A percentile compares a stretch with the other conserved stretches of the same genome.
phyloP scores from a whole-genome alignment of 2,329 filamentous ascomycete genomes.

The Neonectria coccinea region DNA sequence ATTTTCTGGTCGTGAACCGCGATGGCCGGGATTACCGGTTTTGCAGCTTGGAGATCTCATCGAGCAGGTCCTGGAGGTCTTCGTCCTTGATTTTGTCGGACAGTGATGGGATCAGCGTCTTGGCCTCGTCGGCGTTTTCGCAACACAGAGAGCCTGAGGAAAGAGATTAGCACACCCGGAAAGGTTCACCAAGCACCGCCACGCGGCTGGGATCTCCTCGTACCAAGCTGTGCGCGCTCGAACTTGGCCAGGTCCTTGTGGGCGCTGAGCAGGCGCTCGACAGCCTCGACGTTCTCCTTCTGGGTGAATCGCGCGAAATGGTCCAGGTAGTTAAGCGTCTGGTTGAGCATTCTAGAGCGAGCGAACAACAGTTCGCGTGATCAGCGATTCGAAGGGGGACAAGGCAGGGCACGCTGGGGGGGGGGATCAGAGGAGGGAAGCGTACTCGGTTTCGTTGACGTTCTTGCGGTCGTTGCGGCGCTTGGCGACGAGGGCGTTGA shows the following conservation, averaged over 20 bases:
- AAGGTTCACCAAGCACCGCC: background rate
- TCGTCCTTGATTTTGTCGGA: slow-evolving; percentile 91
- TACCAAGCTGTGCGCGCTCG: slow-evolving; percentile 92
- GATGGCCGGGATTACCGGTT: slow-evolving; percentile 46
- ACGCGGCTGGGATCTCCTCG: slow-evolving; percentile 35
- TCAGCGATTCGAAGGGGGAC: slow-evolving; percentile 1
- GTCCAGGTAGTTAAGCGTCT: slow-evolving; percentile 93
- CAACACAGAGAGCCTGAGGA: slow-evolving; percentile 87
- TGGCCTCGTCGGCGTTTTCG: slow-evolving; percentile 93
- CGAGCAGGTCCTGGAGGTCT: slow-evolving; percentile 86
- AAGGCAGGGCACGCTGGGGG: background rate
- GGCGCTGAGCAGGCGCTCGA: slow-evolving; percentile 85
- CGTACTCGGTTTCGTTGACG: slow-evolving; percentile 85
- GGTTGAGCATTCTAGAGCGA: slow-evolving; percentile 75
- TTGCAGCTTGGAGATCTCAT: slow-evolving; percentile 88
- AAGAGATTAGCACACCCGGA: slow-evolving; percentile 12
- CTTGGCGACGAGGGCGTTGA: slow-evolving; percentile 88
- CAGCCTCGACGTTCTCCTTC: slow-evolving; percentile 93
- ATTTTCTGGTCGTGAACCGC: background rate
- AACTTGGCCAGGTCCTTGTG: slow-evolving; percentile 88
- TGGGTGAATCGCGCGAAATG: slow-evolving; percentile 96
- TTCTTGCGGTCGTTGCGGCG: slow-evolving; percentile 83
- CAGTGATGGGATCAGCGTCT: slow-evolving; percentile 91
- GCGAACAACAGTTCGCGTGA: slow-evolving; percentile 30
- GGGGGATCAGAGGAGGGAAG: background rate